phyloP scores from a whole-genome alignment of 129 eudicot species.

The Tagetes patula region DNA sequence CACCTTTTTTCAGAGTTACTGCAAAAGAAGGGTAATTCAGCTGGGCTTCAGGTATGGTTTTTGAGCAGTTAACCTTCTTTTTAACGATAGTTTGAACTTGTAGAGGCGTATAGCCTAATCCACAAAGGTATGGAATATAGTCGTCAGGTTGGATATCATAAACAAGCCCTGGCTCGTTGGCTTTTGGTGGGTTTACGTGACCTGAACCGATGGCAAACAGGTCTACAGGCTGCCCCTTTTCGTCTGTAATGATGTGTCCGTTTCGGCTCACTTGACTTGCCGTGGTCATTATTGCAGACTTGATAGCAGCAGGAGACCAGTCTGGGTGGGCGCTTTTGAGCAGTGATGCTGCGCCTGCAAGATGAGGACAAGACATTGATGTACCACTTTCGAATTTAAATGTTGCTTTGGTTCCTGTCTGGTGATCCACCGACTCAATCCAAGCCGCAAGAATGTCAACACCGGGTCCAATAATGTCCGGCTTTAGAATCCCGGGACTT shows the following conservation, averaged over 20 bases:
- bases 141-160: constrained; percentile 55
- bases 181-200: constrained; percentile 55
- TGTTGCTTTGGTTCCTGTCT: constrained; percentile 27
- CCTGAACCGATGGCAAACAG: constrained; percentile 57
- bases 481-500: constrained; percentile 55
- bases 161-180: constrained; percentile 58
- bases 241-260: constrained; percentile 35
- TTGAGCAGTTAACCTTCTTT: constrained; percentile 29
- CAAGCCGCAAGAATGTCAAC: constrained; percentile 60
- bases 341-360: constrained; percentile 58
- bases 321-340: constrained; percentile 61
- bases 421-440: constrained; percentile 41
- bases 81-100: constrained; percentile 27
- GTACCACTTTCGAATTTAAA: constrained; percentile 50
- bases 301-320: constrained; percentile 69
- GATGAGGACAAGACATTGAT: constrained; percentile 67
- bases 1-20: constrained; percentile 22
- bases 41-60: constrained; percentile 43
- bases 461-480: constrained; percentile 64
- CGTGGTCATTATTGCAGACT: constrained; percentile 68
- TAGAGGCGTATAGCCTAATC: constrained; percentile 44
- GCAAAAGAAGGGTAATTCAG: constrained; percentile 70
- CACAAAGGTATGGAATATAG: constrained; percentile 57
- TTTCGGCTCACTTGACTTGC: constrained; percentile 38
- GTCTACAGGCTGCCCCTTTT: constrained; percentile 35